Base-by-base conservation (phyloP, 192 early-diverging fungal species). In the Coemansia sp. region DNA sequence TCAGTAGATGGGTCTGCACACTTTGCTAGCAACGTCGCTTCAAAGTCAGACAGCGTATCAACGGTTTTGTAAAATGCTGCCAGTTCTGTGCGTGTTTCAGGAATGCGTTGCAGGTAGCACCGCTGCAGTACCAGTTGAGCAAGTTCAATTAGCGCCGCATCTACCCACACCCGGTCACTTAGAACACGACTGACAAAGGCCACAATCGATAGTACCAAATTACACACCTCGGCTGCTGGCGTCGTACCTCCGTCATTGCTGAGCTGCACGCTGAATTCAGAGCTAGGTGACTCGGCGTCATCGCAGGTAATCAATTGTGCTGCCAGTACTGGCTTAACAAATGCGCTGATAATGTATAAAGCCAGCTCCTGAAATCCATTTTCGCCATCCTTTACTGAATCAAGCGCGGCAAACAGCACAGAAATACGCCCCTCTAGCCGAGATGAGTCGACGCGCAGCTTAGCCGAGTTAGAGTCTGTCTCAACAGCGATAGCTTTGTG, bases 121-220 rank as follows among this genome's bases (percentile, higher is more conserved):
- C 72, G 66, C 43, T 74, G 66, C 4, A 65, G 45, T 9, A 74
- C 66, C 41, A 74, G 56, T 19, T 39, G 53, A 3, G 62, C 51
- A 6, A 74, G 51, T 4, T 56, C 67, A 23, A 3, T 25, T 50
- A 47, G 54, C 29, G 50, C 49, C 48, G 12, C 22, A 41, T 41
- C 61, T n/a, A 62, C 14, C 56, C 56, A 47, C 15, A 22, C 37
- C 15, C 25, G n/a, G 1, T 14, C 29, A 38, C 50, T 17, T 22
- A 74, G 37, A 15, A n/a, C 21, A 25, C 22, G 27, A 57, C 55
- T 59, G 11, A 51, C 53, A 51, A 68, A 68, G 19, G 22, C 35
- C 25, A 67, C 35, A 5, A 66, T 35, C 21, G 23, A 23, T 22
- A 22, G 11, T 15, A 74, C 43, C 12, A 67, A 19, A 7, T 11